These are phyloP conservation scores for Plectranthus barbatus DNA, from an alignment of 257 asterid genomes.

Conservation along the genomic window DNA sequence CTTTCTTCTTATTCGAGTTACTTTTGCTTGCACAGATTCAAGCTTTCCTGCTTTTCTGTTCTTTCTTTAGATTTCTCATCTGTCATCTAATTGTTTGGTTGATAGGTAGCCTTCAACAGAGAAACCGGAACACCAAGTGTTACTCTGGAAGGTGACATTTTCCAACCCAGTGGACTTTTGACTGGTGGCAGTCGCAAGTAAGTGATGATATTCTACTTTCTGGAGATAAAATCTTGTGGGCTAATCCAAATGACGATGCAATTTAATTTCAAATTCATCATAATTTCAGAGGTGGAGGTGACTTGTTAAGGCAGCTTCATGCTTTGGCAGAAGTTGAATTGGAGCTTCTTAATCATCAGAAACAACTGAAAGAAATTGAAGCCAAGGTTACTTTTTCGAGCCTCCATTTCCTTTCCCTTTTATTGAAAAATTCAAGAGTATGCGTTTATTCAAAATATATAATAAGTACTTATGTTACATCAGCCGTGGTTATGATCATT, in stretches of 20 bases:
- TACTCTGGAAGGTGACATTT: constrained; percentile 83
- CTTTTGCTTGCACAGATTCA: background rate
- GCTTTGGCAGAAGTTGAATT: constrained; percentile 75
- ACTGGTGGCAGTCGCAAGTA: constrained; percentile 99
- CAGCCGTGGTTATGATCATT: background rate
- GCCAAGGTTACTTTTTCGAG: constrained; percentile 43
- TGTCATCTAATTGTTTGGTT: constrained; percentile 19
- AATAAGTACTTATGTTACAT: background rate
- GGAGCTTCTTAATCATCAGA: constrained; percentile 56
- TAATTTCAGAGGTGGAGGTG: constrained; percentile 88
- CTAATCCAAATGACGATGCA: background rate
- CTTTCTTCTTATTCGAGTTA: background rate
- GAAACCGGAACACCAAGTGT: constrained; percentile 67
- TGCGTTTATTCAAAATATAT: background rate
- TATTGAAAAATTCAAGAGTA: background rate
- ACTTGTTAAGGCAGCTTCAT: constrained; percentile 73
- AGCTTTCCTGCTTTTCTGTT: background rate
- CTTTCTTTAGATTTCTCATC: background rate
- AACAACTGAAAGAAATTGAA: constrained; percentile 54
- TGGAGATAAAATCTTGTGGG: background rate
- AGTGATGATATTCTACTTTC: constrained; percentile 21
- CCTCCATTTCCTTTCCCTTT: background rate
- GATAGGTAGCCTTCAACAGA: constrained; percentile 71
- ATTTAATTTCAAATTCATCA: background rate
- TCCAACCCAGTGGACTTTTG: constrained; percentile 90